Conservation (phyloP, 192 early-diverging fungal species). For the Hyaloraphidium curvatum region DNA sequence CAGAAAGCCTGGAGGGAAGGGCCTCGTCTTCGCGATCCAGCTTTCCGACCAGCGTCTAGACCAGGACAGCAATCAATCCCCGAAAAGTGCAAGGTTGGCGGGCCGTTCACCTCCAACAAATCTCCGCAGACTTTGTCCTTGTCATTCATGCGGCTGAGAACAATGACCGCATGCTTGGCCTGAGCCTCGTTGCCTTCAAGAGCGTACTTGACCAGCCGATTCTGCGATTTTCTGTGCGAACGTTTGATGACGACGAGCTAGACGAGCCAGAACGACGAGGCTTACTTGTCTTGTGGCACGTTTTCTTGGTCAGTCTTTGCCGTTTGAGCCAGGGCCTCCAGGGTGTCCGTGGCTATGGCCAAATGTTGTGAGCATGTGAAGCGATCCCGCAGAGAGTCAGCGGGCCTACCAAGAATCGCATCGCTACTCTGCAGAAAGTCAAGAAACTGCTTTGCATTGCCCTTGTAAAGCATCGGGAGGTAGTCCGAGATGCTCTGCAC, state of each 20-base stretch:
- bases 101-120: slow-evolving; percentile 22
- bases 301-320: slow-evolving; percentile 41
- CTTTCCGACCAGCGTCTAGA: slow-evolving; percentile 9
- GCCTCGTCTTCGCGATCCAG: slow-evolving; percentile 12
- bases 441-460: too few relatives aligned
- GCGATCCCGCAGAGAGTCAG: too few relatives aligned
- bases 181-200: slow-evolving; percentile 34
- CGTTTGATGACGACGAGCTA: neutral
- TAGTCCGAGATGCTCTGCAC: neutral
- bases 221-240: slow-evolving; percentile 12
- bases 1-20: slow-evolving; percentile 23
- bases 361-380: too few relatives aligned
- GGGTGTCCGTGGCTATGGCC: slow-evolving; percentile 15
- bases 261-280: slow-evolving; percentile 7
- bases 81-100: too few relatives aligned
- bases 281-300: slow-evolving; percentile 17
- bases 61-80: neutral
- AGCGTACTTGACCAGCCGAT: slow-evolving; percentile 23
- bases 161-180: slow-evolving; percentile 47
- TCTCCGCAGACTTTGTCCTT: slow-evolving; percentile 21
- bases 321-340: slow-evolving; percentile 50
- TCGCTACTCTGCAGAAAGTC: too few relatives aligned
- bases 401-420: too few relatives aligned
- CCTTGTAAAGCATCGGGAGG: too few relatives aligned
- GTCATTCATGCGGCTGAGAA: slow-evolving; percentile 40